Evolutionary conservation across 2,329 filamentous ascomycete species (phyloP).

Genomic region (Colletotrichum coccodes): DNA sequence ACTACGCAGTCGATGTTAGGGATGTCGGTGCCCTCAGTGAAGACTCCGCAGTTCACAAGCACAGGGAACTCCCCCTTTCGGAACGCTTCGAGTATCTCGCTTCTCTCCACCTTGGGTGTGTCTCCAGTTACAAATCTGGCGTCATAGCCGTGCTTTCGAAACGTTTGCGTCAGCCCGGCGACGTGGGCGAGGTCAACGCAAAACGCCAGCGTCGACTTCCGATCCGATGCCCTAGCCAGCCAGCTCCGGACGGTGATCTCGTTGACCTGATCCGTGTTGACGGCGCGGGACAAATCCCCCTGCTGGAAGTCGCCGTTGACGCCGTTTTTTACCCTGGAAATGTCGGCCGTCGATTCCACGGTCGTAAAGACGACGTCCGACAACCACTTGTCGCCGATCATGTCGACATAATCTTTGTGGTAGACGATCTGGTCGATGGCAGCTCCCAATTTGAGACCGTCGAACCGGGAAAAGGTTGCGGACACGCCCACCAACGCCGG

Average conservation of each 20-base stretch:
- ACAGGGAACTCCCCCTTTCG: constrained; percentile 82
- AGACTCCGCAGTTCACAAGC: constrained; percentile 93
- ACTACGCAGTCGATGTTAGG: constrained; percentile 96
- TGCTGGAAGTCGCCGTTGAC: constrained; percentile 82
- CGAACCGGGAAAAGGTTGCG: constrained; percentile 80
- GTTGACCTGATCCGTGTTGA: constrained; percentile 86
- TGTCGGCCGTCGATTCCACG: constrained; percentile 82
- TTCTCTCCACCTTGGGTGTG: constrained; percentile 76
- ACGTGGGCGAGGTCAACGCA: constrained; percentile 93
- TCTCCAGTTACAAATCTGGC: constrained; percentile 88
- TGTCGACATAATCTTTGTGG: constrained; percentile 78
- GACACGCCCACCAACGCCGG: constrained; percentile 89
- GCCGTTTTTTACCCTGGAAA: constrained; percentile 74
- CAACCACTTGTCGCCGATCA: constrained; percentile 90
- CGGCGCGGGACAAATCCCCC: constrained; percentile 79
- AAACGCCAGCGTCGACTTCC: constrained; percentile 91
- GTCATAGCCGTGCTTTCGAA: constrained; percentile 81
- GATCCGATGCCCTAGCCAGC: constrained; percentile 77
- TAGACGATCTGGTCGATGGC: constrained; percentile 97
- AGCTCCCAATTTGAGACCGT: constrained; percentile 82
- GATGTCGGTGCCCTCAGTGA: constrained; percentile 97
- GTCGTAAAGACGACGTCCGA: constrained; percentile 95
- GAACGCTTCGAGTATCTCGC: constrained; percentile 79
- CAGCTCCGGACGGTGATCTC: constrained; percentile 87
- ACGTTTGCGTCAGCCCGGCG: constrained; percentile 76